Base-by-base conservation (phyloP, 306 rosid species). In the Potentilla sterilis region DNA sequence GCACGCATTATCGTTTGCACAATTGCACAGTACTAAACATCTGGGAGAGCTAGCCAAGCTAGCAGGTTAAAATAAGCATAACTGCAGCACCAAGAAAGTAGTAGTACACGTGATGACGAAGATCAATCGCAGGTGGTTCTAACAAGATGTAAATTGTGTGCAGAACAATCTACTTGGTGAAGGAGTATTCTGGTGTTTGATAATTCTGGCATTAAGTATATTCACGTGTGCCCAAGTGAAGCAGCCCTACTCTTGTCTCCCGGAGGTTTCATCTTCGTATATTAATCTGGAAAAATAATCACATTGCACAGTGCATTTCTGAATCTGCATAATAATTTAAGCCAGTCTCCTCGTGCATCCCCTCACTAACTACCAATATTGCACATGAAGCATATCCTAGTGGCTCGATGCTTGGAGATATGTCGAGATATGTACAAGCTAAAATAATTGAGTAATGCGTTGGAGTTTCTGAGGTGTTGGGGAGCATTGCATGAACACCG, bases 401-500 rank as follows among this genome's bases (percentile, higher is more conserved):
- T 40, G 10, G 67, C 51, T 41, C 7, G 43, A 35, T 34, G 49
- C 51, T 22, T 18, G 70, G 70, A 74, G 77, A 74, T 61, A 74
- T 67, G 40, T 41, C 6, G 58, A 34, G 69, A 59, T 74, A 44
- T 61, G 61, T 19, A 3, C 70, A 35, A 61, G 35, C 52, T 18
- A 28, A 16, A 74, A 44, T 74, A 74, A 74, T 74, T 18, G 73
- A 66, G 73, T 42, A 34, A 68, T 80, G 79, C 76, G 84, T 76
- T 83, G 84, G 69, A 59, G 42, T 51, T 63, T 62, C 46, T 74
- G 77, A 61, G 83, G 62, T 84, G 80, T 79, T 52, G 49, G 74
- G 78, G 85, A 78, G 78, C 73, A 78, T 47, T 58, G 77, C 85
- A 68, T 58, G 18, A 67, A 78, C 88, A 84, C 70, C 38, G 76